Percentiles rank a stretch among this genome's conserved stretches.
Conservation (phyloP, 1,284 basidiomycete genomes). For the Cronartium quercuum region DNA sequence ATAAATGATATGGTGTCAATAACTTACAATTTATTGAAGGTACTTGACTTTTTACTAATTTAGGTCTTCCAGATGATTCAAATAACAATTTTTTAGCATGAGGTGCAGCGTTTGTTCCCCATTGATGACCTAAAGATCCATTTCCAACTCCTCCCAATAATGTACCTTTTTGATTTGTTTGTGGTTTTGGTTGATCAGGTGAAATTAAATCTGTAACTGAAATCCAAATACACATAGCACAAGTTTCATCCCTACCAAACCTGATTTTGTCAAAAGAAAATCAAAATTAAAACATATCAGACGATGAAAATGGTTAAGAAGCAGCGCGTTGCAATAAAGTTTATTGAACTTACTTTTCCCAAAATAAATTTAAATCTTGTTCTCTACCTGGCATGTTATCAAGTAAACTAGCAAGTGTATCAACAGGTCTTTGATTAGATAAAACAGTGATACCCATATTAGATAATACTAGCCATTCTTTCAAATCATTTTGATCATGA, state of each 20-base stretch:
- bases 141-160: background rate
- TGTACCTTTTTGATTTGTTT: too few species aligned
- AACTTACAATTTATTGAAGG: background rate
- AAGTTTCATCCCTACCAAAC: conserved; percentile 80
- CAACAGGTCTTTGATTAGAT: conserved; percentile 73
- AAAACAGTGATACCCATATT: conserved; percentile 76
- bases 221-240: conserved; percentile 76
- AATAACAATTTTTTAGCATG: conserved; percentile 47
- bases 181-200: too few species aligned
- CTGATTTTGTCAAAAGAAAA: conserved; percentile 51
- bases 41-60: background rate
- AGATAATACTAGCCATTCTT: conserved; percentile 77
- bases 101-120: conserved; percentile 45
- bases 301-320: background rate
- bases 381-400: conserved; percentile 45
- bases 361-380: conserved; percentile 47
- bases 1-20: too few species aligned
- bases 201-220: conserved; percentile 51
- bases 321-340: background rate
- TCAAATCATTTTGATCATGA: conserved; percentile 59
- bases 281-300: conserved; percentile 4
- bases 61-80: conserved; percentile 43
- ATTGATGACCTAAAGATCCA: conserved; percentile 38
- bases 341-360: conserved; percentile 44
- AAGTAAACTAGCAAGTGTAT: conserved; percentile 60